Evolutionary conservation across 257 asterid species (phyloP), one percentile per base, ranked within the genome.

Genomic region (Solanum rostratum): DNA sequence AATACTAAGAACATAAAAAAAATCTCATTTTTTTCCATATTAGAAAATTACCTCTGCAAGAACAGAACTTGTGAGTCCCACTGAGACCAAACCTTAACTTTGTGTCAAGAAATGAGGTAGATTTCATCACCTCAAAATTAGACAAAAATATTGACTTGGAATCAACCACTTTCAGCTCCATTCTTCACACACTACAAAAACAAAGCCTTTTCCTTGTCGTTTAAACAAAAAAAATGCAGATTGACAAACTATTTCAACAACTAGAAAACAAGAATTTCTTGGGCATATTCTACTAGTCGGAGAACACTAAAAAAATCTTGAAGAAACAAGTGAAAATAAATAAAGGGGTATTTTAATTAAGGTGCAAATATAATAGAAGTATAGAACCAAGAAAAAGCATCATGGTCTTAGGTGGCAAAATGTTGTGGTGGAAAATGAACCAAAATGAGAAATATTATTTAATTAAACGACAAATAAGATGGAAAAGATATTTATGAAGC

Each of bases 11-110:
- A 49, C 10, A 74, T 5, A 46, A 9, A 74, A 74, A 49, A 50
- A 18, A 0, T 3, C n/a, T 45, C 16, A 24, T 49, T 76, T 29
- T 29, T 76, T 49, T 1, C 11, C 43, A 27, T 1, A 76, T 49
- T 54, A 37, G 20, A 84, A 6, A 78, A 29, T 69, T 90, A 93
- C 98, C 96, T 91, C 87, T 90, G 91, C 89, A 89, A 81, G 91
- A 91, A 91, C 66, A 87, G 0, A 85, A 84, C 70, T 68, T 89
- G 0, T 88, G 84, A 79, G 57, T 71, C 59, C 81, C 59, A 90
- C 22, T 89, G 55, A 83, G 59, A 18, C 85, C 83, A 66, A 81
- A 27, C 84, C 66, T 8, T 39, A 66, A 62, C 16, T 78, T 79
- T 50, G 92, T 76, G 85, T 84, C 87, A 45, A 86, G 57, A 84